phyloP scores from a whole-genome alignment of 768 basidiomycete genomes.

The Epithele typhae region DNA sequence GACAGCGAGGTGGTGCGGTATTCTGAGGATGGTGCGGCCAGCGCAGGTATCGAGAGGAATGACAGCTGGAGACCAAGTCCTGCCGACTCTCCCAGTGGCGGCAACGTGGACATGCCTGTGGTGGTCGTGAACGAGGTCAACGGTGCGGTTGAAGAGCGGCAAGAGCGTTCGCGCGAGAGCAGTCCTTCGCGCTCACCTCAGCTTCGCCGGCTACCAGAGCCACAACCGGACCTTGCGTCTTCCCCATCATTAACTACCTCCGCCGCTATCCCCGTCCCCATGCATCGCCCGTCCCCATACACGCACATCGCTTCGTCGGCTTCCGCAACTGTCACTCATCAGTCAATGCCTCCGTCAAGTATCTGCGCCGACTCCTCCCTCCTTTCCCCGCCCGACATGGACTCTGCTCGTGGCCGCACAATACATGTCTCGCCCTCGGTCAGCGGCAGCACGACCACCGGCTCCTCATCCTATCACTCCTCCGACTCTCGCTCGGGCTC shows the following conservation, averaged over 20 bases:
- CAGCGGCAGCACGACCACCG: slow-evolving; percentile 21
- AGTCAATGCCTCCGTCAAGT: slow-evolving; percentile 1
- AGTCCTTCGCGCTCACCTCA: slow-evolving; percentile 9
- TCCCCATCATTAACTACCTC: neutral
- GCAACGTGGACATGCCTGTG: slow-evolving; percentile 20
- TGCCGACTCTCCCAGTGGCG: slow-evolving; percentile 3
- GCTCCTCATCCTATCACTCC: slow-evolving; percentile 27
- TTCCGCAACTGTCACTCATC: slow-evolving; percentile 14
- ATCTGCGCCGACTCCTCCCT: slow-evolving; percentile 14
- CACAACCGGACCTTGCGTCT: no score
- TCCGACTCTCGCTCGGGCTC: slow-evolving; percentile 25
- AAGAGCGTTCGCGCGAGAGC: slow-evolving; percentile 26
- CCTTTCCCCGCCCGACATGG: slow-evolving; percentile 21
- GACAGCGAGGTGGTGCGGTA: slow-evolving; percentile 13
- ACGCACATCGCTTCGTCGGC: slow-evolving; percentile 26
- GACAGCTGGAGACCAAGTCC: slow-evolving; percentile 9
- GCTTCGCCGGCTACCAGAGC: neutral
- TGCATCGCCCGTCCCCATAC: slow-evolving; percentile 19
- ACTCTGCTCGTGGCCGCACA: slow-evolving; percentile 17
- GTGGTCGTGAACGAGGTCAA: slow-evolving; percentile 33
- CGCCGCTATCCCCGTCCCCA: slow-evolving; percentile 22
- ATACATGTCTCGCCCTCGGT: slow-evolving; percentile 14
- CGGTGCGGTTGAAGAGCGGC: slow-evolving; percentile 26
- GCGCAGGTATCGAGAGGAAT: slow-evolving; percentile 23
- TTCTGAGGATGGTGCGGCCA: slow-evolving; percentile 21